Percentiles rank a stretch among this genome's conserved stretches.
These are phyloP conservation scores for Leishmania braziliensis DNA, from an alignment of 208 protist genomes.

Conservation along the genomic window DNA sequence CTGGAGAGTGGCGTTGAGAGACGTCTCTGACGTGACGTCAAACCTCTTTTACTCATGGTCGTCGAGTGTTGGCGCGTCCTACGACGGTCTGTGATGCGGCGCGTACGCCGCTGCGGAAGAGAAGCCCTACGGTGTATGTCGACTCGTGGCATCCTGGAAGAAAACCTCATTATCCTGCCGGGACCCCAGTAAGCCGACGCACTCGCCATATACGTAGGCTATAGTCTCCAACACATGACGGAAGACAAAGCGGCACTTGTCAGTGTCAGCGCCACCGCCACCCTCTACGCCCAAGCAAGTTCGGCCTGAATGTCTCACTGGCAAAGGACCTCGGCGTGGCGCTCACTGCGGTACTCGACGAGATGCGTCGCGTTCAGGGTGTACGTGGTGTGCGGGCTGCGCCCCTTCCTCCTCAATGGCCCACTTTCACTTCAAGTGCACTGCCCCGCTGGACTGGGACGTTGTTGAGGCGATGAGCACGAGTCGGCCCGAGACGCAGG, in stretches of 20 bases:
- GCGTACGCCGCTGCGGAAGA: background rate
- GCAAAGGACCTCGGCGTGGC: constrained; percentile 3
- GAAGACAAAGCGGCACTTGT: background rate
- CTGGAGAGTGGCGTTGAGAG: background rate
- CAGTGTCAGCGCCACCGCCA: background rate
- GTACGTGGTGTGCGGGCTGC: background rate
- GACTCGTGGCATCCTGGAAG: background rate
- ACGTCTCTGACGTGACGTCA: background rate
- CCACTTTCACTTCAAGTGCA: background rate
- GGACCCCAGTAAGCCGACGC: background rate
- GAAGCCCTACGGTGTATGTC: background rate
- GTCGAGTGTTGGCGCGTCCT: background rate
- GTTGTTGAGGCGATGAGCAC: background rate
- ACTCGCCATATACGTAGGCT: constrained; percentile 6
- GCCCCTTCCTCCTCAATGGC: background rate
- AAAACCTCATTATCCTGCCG: background rate
- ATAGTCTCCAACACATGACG: constrained; percentile 9
- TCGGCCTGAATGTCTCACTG: constrained; percentile 7
- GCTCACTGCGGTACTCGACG: background rate
- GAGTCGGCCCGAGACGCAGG: background rate
- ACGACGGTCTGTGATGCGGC: background rate
- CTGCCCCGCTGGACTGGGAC: background rate
- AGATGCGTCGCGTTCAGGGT: background rate
- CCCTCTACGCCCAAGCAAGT: constrained; percentile 9
- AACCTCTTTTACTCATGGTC: background rate